Evolutionary conservation across 2,329 filamentous ascomycete species (phyloP).

Genomic region (Cercospora sesami): DNA sequence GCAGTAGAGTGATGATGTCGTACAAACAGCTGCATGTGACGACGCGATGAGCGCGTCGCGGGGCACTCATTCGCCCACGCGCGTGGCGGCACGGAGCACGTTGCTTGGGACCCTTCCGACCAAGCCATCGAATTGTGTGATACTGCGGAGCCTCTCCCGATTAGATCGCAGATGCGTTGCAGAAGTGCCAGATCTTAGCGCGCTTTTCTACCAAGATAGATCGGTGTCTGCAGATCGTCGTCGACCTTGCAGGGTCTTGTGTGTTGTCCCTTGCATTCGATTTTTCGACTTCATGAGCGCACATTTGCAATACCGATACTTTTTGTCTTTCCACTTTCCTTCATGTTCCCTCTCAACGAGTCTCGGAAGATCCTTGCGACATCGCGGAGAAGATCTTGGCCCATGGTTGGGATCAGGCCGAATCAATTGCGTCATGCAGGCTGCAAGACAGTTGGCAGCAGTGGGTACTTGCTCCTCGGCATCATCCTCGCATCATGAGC

Average conservation of each 20-base stretch:
- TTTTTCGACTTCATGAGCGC: background rate
- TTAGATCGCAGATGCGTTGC: background rate
- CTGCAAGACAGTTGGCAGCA: conserved; percentile 4
- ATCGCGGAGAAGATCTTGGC: background rate
- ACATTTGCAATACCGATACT: background rate
- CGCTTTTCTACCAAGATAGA: conserved; percentile 11
- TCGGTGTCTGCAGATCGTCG: conserved; percentile 6
- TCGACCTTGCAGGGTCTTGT: background rate
- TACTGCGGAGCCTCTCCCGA: conserved; percentile 6
- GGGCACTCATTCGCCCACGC: conserved; percentile 8
- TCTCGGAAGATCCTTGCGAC: background rate
- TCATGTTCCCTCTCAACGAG: background rate
- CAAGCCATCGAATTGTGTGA: background rate
- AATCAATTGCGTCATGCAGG: conserved; percentile 12
- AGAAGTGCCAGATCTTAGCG: conserved; percentile 20
- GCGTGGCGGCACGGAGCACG: conserved; percentile 11
- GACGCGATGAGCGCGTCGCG: conserved; percentile 19
- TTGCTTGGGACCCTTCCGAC: conserved; percentile 6
- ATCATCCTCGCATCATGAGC: conserved; percentile 15
- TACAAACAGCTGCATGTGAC: conserved; percentile 10
- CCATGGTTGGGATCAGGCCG: background rate
- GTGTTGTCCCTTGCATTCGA: background rate
- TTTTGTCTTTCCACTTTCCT: background rate
- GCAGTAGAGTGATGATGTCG: conserved; percentile 20
- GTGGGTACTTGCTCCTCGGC: conserved; percentile 2